Evolutionary conservation across 257 asterid species (phyloP), one percentile per base, ranked within the genome.

Genomic region (Solanum megistacrolobum): DNA sequence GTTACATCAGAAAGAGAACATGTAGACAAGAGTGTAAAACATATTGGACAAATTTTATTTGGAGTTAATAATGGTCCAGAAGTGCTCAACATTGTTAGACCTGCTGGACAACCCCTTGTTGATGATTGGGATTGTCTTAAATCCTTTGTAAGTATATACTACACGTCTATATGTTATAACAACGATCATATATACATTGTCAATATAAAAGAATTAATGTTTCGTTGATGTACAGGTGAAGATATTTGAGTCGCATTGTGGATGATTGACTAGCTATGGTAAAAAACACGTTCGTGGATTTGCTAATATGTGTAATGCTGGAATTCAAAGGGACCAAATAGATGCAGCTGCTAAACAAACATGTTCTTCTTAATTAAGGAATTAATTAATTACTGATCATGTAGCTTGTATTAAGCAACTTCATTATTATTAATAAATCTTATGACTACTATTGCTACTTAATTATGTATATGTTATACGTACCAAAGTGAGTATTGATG

Each of bases 91-190:
- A 69, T 91, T 43, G 87, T 92, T 43, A 92, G 96, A 71, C 94
- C 97, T 66, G 83, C 96, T 23, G 98, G 98, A 65, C 94, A 91
- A 89, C 96, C 99, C 65, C 98, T 96, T 74, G 98, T 92, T 81
- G 94, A 95, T 90, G 98, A 96, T 87, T 96, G 98, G 98, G 89
- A 43, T 85, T 93, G 98, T 93, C 95, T 96, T 65, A 96, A 93
- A 92, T 94, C 98, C 7, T 88, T 93, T 96, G 99, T 96, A 94
- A 25, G 73, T 6, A 66, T 66, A 66, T 66, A 12, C 20, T 62
- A 62, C 9, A 58, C 25, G 25, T 58, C 66, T 2, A 66, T 66
- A 25, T 27, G 35, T 66, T 66, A n/a, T n/a, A n/a, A n/a, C n/a
- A n/a, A n/a, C n/a, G n/a, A 23, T 60, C 12, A 62, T 62, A 62